phyloP scores from a whole-genome alignment of 306 rosid genomes.

The Quercus bicolor region DNA sequence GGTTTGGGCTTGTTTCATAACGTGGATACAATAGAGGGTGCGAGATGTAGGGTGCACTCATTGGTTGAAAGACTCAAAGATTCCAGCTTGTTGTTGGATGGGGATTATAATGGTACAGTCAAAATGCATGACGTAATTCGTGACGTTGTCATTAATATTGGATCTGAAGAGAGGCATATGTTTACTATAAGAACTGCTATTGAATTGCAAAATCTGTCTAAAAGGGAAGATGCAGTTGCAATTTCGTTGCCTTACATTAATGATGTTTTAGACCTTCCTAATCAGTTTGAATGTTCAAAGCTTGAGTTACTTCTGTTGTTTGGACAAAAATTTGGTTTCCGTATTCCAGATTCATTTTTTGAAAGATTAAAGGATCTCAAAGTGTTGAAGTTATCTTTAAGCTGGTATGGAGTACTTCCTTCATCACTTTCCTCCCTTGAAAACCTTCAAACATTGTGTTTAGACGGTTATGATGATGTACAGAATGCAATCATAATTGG shows the following conservation, averaged over 20 bases:
- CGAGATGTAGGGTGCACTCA: not conserved
- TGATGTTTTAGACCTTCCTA: not conserved
- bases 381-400: not conserved
- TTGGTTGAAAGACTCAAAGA: not conserved
- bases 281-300: not conserved
- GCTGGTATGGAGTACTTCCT: not conserved
- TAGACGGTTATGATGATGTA: not conserved
- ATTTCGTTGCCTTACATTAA: not conserved
- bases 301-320: not conserved
- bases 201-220: not conserved
- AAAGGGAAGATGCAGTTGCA: not conserved
- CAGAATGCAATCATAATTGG: not conserved
- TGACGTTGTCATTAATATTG: not conserved
- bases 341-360: not conserved
- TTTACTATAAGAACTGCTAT: not conserved
- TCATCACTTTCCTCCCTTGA: not conserved
- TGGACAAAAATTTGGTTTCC: accelerated
- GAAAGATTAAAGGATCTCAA: not conserved
- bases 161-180: not conserved
- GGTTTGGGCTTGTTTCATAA: not conserved
- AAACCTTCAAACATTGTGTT: not conserved
- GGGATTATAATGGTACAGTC: accelerated
- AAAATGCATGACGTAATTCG: not conserved
- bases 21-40: not conserved
- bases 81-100: not conserved